Evolutionary conservation across 352 stramenopile genomes (phyloP).

Genomic region (Pelagophyceae sp.): DNA sequence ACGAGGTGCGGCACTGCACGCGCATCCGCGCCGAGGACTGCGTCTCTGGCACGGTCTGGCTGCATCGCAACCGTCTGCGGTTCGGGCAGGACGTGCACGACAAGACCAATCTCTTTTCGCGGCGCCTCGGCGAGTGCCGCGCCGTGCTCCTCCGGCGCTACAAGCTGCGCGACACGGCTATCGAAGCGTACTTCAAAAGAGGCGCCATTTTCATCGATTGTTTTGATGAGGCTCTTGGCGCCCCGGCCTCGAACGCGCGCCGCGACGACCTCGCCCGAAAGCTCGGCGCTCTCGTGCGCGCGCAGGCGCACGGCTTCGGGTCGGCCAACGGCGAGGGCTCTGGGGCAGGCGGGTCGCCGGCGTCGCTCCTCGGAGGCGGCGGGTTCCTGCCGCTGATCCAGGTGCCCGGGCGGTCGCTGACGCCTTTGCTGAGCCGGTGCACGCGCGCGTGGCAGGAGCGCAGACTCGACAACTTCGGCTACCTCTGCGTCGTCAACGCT

Average conservation of each 20-base stretch:
- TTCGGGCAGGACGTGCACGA: not conserved
- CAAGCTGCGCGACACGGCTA: constrained; percentile 54
- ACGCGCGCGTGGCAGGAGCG: constrained; percentile 48
- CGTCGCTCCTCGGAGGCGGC: constrained; percentile 54
- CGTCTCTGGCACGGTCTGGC: not conserved
- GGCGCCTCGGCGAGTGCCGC: constrained; percentile 20
- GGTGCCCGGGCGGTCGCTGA: not conserved
- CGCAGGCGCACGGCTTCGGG: constrained; percentile 61
- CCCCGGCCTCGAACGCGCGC: constrained; percentile 43
- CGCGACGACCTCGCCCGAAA: constrained; percentile 55
- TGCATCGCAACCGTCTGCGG: not conserved
- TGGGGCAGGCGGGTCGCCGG: too few species aligned
- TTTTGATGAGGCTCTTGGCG: constrained; percentile 47
- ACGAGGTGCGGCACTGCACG: not conserved
- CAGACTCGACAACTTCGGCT: constrained; percentile 79
- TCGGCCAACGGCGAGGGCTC: too few species aligned
- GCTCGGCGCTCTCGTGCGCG: constrained; percentile 59
- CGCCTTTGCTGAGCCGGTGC: not conserved
- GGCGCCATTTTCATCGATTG: constrained; percentile 68
- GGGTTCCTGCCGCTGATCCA: constrained; percentile 43
- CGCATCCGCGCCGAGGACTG: not conserved
- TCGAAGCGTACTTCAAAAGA: constrained; percentile 68
- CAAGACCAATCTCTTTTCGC: not conserved
- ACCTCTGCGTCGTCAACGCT: constrained; percentile 90
- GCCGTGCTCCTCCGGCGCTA: constrained; percentile 47